Evolutionary conservation across 2,329 filamentous ascomycete genomes (phyloP).

Genomic region (Mollisiaceae sp.): DNA sequence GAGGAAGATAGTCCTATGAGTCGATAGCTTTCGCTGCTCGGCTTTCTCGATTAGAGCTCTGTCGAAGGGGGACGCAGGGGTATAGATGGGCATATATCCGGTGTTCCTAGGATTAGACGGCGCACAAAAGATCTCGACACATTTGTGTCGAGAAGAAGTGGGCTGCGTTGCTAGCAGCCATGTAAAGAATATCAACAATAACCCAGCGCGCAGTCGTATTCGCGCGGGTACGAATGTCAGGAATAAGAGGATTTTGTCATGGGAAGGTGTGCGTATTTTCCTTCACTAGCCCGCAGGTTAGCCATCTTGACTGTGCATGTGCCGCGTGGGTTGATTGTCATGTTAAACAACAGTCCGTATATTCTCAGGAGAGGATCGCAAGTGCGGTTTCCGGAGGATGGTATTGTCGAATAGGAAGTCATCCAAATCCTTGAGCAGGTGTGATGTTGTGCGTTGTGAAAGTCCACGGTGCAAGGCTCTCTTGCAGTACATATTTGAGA

Average conservation of each 20-base stretch:
- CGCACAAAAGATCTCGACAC: slow-evolving; percentile 6
- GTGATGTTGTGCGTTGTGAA: slow-evolving; percentile 17
- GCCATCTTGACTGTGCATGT: slow-evolving; percentile 10
- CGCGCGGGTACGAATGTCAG: not conserved
- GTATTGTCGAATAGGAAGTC: slow-evolving; percentile 21
- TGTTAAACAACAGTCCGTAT: not conserved
- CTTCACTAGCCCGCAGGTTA: not conserved
- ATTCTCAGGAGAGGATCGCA: not conserved
- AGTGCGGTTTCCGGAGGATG: not conserved
- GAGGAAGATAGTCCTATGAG: slow-evolving; percentile 28
- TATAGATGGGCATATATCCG: not conserved
- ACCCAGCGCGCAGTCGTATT: not conserved
- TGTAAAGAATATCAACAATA: not conserved
- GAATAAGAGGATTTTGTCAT: not conserved
- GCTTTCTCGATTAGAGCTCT: not conserved
- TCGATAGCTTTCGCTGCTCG: not conserved
- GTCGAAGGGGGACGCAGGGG: not conserved
- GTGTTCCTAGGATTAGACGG: slow-evolving; percentile 4
- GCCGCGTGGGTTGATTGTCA: not conserved
- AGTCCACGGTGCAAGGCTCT: not conserved
- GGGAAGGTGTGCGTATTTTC: not conserved
- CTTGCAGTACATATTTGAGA: not conserved
- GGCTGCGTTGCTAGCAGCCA: slow-evolving; percentile 1
- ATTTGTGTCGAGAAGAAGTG: slow-evolving; percentile 13
- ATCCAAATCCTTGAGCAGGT: slow-evolving; percentile 1